These are phyloP conservation scores for Podaxis sp. DNA, from an alignment of 768 basidiomycete genomes.

Conservation along the genomic window DNA sequence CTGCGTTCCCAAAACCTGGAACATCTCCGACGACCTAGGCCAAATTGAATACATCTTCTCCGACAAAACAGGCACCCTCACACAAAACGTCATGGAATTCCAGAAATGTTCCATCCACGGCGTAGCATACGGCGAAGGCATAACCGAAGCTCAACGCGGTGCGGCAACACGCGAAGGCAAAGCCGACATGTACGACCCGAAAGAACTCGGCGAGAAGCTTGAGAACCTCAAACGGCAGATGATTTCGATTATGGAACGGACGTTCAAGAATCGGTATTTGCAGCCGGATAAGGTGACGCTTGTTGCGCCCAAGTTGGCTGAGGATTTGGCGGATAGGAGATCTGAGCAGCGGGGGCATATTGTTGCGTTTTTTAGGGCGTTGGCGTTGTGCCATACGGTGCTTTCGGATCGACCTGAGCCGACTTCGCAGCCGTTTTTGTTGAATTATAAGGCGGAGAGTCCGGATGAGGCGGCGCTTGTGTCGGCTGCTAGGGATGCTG, in stretches of 20 bases:
- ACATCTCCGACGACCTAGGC: slow-evolving; percentile 96
- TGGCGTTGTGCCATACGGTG: slow-evolving; percentile 93
- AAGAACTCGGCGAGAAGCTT: slow-evolving; percentile 70
- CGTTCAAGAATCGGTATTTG: slow-evolving; percentile 87
- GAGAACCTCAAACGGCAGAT: slow-evolving; percentile 69
- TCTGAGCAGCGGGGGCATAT: slow-evolving; percentile 64
- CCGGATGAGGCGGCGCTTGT: slow-evolving; percentile 96
- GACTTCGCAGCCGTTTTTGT: slow-evolving; percentile 51
- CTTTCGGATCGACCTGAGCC: slow-evolving; percentile 77
- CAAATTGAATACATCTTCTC: slow-evolving; percentile 94
- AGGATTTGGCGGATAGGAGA: slow-evolving; percentile 66
- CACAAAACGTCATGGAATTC: slow-evolving; percentile 99
- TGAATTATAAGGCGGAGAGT: slow-evolving; percentile 95
- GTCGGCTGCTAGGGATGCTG: slow-evolving; percentile 86
- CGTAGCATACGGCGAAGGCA: slow-evolving; percentile 85
- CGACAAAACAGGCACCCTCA: slow-evolving; percentile 96
- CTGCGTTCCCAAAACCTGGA: slow-evolving; percentile 97
- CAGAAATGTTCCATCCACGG: slow-evolving; percentile 92
- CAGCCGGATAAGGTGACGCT: slow-evolving; percentile 83
- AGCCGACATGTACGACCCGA: slow-evolving; percentile 61
- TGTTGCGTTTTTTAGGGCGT: slow-evolving; percentile 87
- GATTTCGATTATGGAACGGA: slow-evolving; percentile 68
- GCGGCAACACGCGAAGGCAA: slow-evolving; percentile 83
- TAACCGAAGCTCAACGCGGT: slow-evolving; percentile 95
- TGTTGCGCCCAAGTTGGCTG: slow-evolving; percentile 81